These are phyloP conservation scores for Anaeramoeba ignava DNA, from an alignment of 78 protist genomes.

Conservation along the genomic window DNA sequence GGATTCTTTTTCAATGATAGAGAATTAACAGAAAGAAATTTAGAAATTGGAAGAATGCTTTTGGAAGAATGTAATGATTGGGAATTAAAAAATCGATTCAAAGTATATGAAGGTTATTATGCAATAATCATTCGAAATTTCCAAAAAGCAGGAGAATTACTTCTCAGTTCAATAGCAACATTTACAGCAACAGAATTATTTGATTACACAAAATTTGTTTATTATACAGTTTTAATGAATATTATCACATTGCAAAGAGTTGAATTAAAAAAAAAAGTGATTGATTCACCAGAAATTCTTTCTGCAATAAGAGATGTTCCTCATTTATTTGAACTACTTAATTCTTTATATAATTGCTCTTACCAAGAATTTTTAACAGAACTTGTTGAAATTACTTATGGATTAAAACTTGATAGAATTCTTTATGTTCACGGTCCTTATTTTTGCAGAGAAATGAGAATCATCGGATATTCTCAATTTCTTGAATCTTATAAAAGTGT, in stretches of 20 bases:
- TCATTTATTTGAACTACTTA: conserved; percentile 18
- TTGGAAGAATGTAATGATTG: conserved; percentile 86
- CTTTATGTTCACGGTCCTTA: conserved; percentile 52
- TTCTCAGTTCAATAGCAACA: conserved; percentile 66
- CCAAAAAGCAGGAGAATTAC: conserved; percentile 52
- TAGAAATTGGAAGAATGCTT: conserved; percentile 56
- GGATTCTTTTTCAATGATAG: conserved; percentile 71
- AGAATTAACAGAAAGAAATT: conserved; percentile 25
- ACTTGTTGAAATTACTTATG: conserved; percentile 33
- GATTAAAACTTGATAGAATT: conserved; percentile 38
- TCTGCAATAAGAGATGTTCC: conserved; percentile 36
- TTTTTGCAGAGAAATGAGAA: conserved; percentile 75
- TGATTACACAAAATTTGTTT: conserved; percentile 48
- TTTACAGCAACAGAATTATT: conserved; percentile 61
- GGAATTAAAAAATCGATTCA: conserved; percentile 90
- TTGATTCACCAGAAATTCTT: conserved; percentile 82
- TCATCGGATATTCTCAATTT: conserved; percentile 69
- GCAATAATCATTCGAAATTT: conserved; percentile 59
- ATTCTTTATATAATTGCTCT: conserved; percentile 62
- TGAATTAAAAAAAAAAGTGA: conserved; percentile 35
- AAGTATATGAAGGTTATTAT: conserved; percentile 76
- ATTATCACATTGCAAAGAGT: conserved; percentile 53
- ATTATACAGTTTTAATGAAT: conserved; percentile 52
- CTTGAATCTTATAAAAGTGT: conserved; percentile 80
- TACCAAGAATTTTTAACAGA: conserved; percentile 60